phyloP scores from a whole-genome alignment of 2,329 filamentous ascomycete genomes.

The Fusarium udum region DNA sequence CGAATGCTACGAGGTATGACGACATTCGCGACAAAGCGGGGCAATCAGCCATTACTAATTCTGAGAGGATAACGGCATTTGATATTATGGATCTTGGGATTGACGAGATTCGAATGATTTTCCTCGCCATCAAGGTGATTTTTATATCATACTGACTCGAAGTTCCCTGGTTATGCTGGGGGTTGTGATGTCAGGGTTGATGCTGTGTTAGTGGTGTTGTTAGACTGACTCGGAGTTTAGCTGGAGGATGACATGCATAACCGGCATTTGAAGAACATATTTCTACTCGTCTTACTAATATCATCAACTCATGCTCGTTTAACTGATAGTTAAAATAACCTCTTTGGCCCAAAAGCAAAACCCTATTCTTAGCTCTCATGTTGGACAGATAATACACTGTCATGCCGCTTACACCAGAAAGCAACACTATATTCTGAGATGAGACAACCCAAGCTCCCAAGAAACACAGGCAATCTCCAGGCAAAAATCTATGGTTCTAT shows the following conservation, averaged over 20 bases:
- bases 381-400: not conserved
- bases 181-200: not conserved
- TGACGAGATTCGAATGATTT: not conserved
- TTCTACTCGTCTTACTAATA: not conserved
- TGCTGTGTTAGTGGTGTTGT: not conserved
- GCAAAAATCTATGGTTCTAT: not conserved
- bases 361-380: not conserved
- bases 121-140: constrained; percentile 8
- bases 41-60: constrained; percentile 25
- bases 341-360: not conserved
- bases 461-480: not conserved
- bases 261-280: not conserved
- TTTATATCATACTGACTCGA: not conserved
- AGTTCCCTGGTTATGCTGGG: not conserved
- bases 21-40: constrained; percentile 32
- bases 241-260: not conserved
- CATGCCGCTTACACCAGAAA: not conserved
- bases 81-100: not conserved
- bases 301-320: not conserved
- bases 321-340: not conserved
- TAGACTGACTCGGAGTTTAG: not conserved
- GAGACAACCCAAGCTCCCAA: not conserved
- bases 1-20: constrained; percentile 22
- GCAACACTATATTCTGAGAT: not conserved
- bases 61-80: constrained; percentile 12